Conservation (phyloP, 192 early-diverging fungal species). For the Mortierella antarctica region DNA sequence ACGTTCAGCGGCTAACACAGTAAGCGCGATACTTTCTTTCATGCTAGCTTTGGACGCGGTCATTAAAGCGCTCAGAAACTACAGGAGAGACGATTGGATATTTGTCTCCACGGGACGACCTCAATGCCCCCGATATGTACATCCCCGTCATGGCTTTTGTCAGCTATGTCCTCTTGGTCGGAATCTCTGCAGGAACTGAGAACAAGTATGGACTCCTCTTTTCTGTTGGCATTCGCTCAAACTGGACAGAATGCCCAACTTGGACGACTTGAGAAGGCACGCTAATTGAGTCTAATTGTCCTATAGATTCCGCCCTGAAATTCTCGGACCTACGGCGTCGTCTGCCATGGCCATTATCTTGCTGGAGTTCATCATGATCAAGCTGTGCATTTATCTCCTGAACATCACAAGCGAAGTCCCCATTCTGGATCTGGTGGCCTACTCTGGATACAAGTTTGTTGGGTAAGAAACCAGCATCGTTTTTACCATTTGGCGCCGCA, state of each 20-base stretch:
- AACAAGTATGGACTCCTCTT: slow-evolving; percentile 53
- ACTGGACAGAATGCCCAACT: too few relatives aligned
- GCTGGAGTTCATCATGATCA: slow-evolving; percentile 86
- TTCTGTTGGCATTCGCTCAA: not conserved
- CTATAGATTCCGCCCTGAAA: slow-evolving; percentile 85
- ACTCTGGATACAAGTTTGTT: slow-evolving; percentile 97
- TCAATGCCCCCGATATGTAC: slow-evolving; percentile 96
- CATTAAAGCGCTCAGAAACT: slow-evolving; percentile 78
- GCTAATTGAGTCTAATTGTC: not conserved
- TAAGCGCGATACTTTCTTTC: not conserved
- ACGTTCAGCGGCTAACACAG: not conserved
- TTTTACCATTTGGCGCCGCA: not conserved
- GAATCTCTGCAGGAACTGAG: slow-evolving; percentile 70
- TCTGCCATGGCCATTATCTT: slow-evolving; percentile 83
- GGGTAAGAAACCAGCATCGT: slow-evolving; percentile 41
- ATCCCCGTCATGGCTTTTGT: slow-evolving; percentile 96
- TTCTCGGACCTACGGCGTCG: slow-evolving; percentile 85
- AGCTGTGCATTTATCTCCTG: slow-evolving; percentile 88
- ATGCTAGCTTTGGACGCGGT: slow-evolving; percentile 78
- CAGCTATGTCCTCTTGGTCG: slow-evolving; percentile 86
- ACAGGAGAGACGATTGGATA: slow-evolving; percentile 83
- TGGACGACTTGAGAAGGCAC: not conserved
- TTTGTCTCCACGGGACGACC: slow-evolving; percentile 88
- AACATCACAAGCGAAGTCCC: slow-evolving; percentile 85
- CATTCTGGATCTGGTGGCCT: slow-evolving; percentile 88